Conservation (phyloP, 2,329 filamentous ascomycete genomes). For the Lasiodiplodia sp. region DNA sequence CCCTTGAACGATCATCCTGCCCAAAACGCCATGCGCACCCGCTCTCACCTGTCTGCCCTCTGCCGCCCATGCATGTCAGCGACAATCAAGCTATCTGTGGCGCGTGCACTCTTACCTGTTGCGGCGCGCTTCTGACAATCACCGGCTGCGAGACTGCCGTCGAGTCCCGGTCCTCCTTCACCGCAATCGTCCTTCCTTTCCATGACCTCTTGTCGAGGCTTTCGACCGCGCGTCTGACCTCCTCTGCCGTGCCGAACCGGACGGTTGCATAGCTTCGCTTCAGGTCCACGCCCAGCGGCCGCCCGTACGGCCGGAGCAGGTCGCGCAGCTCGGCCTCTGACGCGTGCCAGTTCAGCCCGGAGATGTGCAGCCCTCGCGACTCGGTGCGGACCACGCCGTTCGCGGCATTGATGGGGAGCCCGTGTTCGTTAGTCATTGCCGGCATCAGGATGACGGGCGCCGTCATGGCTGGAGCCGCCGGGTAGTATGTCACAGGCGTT, state of each 20-base stretch:
- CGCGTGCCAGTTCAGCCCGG: constrained; percentile 41
- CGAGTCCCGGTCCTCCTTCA: constrained; percentile 45
- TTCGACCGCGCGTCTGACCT: constrained; percentile 41
- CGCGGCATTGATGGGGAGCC: constrained; percentile 47
- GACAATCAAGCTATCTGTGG: not conserved
- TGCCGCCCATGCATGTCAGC: constrained; percentile 24
- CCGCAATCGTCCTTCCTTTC: constrained; percentile 42
- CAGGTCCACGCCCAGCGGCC: constrained; percentile 39
- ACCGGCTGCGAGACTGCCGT: constrained; percentile 42
- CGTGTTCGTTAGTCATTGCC: constrained; percentile 37
- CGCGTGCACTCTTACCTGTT: constrained; percentile 13
- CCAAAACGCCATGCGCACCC: not conserved
- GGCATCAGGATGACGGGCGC: not conserved
- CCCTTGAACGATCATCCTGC: not conserved
- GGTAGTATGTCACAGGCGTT: constrained; percentile 32
- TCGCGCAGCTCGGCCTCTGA: constrained; percentile 38
- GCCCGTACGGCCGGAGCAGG: constrained; percentile 39
- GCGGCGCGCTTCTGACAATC: constrained; percentile 39
- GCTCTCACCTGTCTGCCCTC: not conserved
- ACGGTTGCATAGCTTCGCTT: constrained; percentile 42
- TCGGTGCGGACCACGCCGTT: constrained; percentile 47
- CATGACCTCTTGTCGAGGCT: constrained; percentile 40
- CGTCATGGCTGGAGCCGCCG: constrained; percentile 24
- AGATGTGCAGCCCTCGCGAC: constrained; percentile 47
- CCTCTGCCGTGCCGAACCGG: constrained; percentile 40